These are phyloP conservation scores for Phialocephala sp. DNA, from an alignment of 2,329 filamentous ascomycete species.

Conservation along the genomic window DNA sequence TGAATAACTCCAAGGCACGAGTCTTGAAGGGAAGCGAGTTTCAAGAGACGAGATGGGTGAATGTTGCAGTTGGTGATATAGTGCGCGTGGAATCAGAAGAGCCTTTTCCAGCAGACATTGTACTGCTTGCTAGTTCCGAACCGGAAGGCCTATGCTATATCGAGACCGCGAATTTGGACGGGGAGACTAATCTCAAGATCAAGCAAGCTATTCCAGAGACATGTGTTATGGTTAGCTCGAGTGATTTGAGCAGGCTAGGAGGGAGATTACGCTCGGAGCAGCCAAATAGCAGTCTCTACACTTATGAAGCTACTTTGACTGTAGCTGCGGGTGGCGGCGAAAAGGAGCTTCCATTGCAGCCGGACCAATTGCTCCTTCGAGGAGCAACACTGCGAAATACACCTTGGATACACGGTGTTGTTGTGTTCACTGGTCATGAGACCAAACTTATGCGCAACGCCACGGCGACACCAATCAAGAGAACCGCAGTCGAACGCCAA, in stretches of 20 bases:
- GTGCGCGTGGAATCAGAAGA: constrained; percentile 93
- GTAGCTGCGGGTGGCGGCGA: constrained; percentile 90
- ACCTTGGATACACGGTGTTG: constrained; percentile 93
- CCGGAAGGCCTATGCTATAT: constrained; percentile 98
- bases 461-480: constrained; percentile 95
- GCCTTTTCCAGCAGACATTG: constrained; percentile 91
- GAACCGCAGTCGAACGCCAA: constrained; percentile 92
- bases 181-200: constrained; percentile 98
- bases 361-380: constrained; percentile 90
- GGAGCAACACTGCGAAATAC: constrained; percentile 95
- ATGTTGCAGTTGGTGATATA: constrained; percentile 91
- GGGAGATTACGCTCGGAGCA: constrained; percentile 93
- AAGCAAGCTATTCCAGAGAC: constrained; percentile 98
- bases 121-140: constrained; percentile 91
- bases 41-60: constrained; percentile 89
- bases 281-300: constrained; percentile 97
- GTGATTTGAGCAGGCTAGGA: constrained; percentile 82
- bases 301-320: constrained; percentile 94
- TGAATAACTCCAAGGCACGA: constrained; percentile 87
- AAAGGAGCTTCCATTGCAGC: constrained; percentile 87
- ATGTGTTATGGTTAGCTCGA: constrained; percentile 81
- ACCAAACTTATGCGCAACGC: constrained; percentile 99
- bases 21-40: constrained; percentile 86
- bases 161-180: constrained; percentile 96
- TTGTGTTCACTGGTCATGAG: constrained; percentile 97